Percentiles rank a stretch among this genome's conserved stretches.
Conservation (phyloP, 192 early-diverging fungal genomes). For the Cladochytrium replicatum region DNA sequence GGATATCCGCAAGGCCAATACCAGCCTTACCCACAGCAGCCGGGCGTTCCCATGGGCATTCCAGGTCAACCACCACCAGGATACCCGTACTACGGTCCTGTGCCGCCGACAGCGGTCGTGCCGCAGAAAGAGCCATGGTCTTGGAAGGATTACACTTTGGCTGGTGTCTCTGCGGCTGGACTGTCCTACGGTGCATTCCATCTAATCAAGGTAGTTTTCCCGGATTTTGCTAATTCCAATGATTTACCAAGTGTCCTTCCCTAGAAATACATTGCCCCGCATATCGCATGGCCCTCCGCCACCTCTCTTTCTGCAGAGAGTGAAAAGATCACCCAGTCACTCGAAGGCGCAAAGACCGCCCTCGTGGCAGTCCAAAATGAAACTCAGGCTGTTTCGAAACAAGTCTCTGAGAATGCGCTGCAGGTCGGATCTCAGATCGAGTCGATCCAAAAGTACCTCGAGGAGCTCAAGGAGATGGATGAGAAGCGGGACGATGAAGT, state of each 20-base stretch:
- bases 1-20: too few species aligned
- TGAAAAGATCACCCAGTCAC: too few species aligned
- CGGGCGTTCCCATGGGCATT: too few species aligned
- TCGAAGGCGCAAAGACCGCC: constrained; percentile 21
- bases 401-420: too few species aligned
- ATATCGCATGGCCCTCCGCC: constrained; percentile 14
- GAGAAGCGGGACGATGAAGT: constrained; percentile 56
- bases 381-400: too few species aligned
- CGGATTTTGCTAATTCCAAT: too few species aligned
- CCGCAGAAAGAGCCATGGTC: constrained; percentile 22
- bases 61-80: too few species aligned
- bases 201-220: constrained; percentile 68
- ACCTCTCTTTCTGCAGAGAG: constrained; percentile 7
- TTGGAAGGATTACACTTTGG: constrained; percentile 94
- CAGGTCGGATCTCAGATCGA: too few species aligned
- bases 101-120: not conserved
- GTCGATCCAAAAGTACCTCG: too few species aligned
- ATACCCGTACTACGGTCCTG: not conserved
- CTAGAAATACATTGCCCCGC: constrained; percentile 25
- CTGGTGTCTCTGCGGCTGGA: constrained; percentile 72
- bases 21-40: too few species aligned
- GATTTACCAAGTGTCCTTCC: too few species aligned
- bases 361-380: too few species aligned
- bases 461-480: constrained; percentile 42
- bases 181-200: constrained; percentile 79